A percentile compares a stretch with the other conserved stretches of the same genome.
These are phyloP conservation scores for Hyparrhenia diplandra DNA, from an alignment of 176 grass and related monocot genomes.

Conservation along the genomic window DNA sequence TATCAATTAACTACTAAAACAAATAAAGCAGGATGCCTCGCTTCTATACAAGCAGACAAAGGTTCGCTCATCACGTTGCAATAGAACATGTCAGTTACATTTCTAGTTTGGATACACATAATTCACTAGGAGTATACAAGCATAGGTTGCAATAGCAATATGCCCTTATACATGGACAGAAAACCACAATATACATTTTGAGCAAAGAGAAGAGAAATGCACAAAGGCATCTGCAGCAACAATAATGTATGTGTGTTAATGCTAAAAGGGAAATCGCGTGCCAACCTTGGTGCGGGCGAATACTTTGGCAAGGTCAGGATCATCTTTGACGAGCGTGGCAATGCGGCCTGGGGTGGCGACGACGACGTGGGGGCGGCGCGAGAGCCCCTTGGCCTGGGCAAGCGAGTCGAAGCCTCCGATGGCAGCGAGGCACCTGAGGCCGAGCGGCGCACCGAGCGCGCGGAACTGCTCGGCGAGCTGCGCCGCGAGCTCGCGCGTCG, in stretches of 20 bases:
- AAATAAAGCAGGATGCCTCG: neutral
- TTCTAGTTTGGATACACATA: neutral
- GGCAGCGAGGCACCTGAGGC: conserved; percentile 67
- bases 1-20: neutral
- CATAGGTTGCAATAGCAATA: neutral
- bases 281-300: conserved; percentile 75
- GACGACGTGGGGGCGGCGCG: conserved; percentile 68
- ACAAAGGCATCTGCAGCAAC: neutral
- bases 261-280: neutral
- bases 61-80: neutral
- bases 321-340: conserved; percentile 59
- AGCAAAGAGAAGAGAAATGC: neutral
- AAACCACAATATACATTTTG: neutral
- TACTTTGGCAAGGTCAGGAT: conserved; percentile 70
- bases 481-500: conserved; percentile 76
- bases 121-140: neutral
- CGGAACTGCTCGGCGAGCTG: conserved; percentile 94
- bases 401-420: conserved; percentile 82
- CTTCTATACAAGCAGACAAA: neutral
- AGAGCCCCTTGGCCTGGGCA: conserved; percentile 68
- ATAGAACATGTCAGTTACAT: neutral
- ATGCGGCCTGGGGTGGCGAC: conserved; percentile 89
- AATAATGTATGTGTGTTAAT: neutral
- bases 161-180: neutral
- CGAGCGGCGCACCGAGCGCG: conserved; percentile 71